Conservation (phyloP, 2,329 filamentous ascomycete species). For the Graphilbum fragrans region DNA sequence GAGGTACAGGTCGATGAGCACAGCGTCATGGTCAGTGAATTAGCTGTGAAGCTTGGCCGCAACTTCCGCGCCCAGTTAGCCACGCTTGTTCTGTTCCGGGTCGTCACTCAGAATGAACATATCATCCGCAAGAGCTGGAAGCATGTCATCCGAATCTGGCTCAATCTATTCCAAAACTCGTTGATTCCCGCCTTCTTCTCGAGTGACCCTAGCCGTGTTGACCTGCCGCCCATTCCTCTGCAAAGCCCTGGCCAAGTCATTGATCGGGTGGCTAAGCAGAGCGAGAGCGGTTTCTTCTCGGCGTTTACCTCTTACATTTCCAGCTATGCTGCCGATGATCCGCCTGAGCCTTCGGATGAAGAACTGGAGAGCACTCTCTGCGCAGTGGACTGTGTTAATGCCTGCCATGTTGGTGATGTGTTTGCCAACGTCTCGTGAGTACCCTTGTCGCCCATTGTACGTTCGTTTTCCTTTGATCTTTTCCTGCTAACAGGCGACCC, state of each 20-base stretch:
- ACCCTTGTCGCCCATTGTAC: too few species aligned
- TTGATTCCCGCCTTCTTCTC: conserved; percentile 72
- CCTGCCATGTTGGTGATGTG: conserved; percentile 73
- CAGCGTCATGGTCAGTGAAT: conserved; percentile 96
- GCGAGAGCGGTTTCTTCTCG: conserved; percentile 79
- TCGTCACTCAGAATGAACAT: conserved; percentile 74
- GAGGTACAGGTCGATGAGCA: conserved; percentile 87
- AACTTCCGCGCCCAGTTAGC: conserved; percentile 91
- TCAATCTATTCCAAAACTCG: conserved; percentile 94
- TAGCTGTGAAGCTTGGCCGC: conserved; percentile 88
- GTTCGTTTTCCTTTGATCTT: not conserved
- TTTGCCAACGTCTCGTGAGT: conserved; percentile 71
- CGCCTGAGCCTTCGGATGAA: conserved; percentile 92
- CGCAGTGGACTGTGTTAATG: conserved; percentile 86
- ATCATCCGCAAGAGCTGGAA: conserved; percentile 69
- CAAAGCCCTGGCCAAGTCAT: conserved; percentile 89
- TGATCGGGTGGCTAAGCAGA: conserved; percentile 66
- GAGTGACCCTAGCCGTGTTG: conserved; percentile 48
- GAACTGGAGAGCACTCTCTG: conserved; percentile 92
- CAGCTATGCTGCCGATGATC: conserved; percentile 97
- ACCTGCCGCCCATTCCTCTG: conserved; percentile 71
- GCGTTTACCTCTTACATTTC: conserved; percentile 94
- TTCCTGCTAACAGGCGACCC: not conserved
- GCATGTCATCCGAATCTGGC: conserved; percentile 78
- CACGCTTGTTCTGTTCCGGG: conserved; percentile 87